These are phyloP conservation scores for Yamadazyma sp. DNA, from an alignment of 805 yeast species.

Conservation along the genomic window DNA sequence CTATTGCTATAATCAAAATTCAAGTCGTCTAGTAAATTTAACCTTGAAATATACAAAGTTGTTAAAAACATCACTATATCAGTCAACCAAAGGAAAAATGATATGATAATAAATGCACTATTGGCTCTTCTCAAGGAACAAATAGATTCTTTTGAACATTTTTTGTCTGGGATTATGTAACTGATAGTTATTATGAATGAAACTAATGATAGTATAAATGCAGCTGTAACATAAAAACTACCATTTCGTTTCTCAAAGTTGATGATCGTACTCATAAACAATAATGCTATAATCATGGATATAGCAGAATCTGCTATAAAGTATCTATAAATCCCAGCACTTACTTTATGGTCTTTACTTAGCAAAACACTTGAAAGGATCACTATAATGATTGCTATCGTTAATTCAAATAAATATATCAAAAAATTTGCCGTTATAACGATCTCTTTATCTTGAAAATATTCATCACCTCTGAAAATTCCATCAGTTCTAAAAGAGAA, in stretches of 20 bases:
- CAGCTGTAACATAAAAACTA: slow-evolving; percentile 35
- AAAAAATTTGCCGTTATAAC: slow-evolving; percentile 26
- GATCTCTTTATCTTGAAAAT: slow-evolving; percentile 12
- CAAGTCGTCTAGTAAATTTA: slow-evolving; percentile 30
- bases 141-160: slow-evolving; percentile 15
- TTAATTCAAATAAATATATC: slow-evolving; percentile 28
- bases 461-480: slow-evolving; percentile 14
- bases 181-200: slow-evolving; percentile 31
- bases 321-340: slow-evolving; percentile 29
- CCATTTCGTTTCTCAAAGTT: slow-evolving; percentile 40
- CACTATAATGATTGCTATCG: slow-evolving; percentile 25
- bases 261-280: slow-evolving; percentile 35
- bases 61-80: slow-evolving; percentile 37
- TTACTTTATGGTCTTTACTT: slow-evolving; percentile 20
- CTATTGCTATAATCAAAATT: slow-evolving; percentile 28
- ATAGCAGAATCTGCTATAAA: slow-evolving; percentile 36
- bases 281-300: slow-evolving; percentile 29
- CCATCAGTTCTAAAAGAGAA: slow-evolving; percentile 19
- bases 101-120: slow-evolving; percentile 34
- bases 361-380: slow-evolving; percentile 25
- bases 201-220: slow-evolving; percentile 30
- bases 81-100: slow-evolving; percentile 37
- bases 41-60: slow-evolving; percentile 34
- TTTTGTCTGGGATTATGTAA: slow-evolving; percentile 21
- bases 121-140: slow-evolving; percentile 35